phyloP scores from a whole-genome alignment of 441 rosid genomes.

The Gossypium gossypioides region DNA sequence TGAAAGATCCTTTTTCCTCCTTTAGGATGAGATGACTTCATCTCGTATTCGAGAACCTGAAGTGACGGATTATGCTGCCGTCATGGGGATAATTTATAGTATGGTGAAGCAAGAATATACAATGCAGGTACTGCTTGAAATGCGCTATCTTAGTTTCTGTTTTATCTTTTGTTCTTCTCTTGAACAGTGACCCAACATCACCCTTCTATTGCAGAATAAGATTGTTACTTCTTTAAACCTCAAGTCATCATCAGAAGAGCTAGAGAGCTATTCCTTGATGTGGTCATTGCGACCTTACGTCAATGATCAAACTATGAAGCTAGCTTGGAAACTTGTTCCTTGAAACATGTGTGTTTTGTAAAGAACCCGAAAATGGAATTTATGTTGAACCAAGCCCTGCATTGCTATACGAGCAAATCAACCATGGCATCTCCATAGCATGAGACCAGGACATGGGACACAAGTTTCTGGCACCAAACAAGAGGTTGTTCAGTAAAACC shows the following conservation, averaged over 20 bases:
- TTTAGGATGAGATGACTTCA: slow-evolving; percentile 29
- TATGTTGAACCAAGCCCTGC: neutral
- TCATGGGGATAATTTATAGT: slow-evolving; percentile 47
- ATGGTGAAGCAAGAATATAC: slow-evolving; percentile 63
- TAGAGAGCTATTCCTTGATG: slow-evolving; percentile 61
- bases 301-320: slow-evolving; percentile 45
- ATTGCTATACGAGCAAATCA: neutral
- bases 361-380: neutral
- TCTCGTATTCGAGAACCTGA: slow-evolving; percentile 21
- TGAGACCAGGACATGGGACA: too few species aligned
- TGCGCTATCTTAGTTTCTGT: neutral
- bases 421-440: too few species aligned
- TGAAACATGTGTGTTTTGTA: neutral
- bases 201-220: slow-evolving; percentile 42
- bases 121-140: slow-evolving; percentile 54
- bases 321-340: slow-evolving; percentile 50
- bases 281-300: slow-evolving; percentile 76
- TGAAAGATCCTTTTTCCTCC: neutral
- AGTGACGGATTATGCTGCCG: slow-evolving; percentile 37
- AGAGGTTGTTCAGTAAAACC: too few species aligned
- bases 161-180: neutral
- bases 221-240: slow-evolving; percentile 52
- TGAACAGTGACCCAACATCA: neutral
- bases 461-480: too few species aligned
- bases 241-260: slow-evolving; percentile 43